Evolutionary conservation across 2,329 filamentous ascomycete species (phyloP).

Genomic region (Apiospora phragmitis): DNA sequence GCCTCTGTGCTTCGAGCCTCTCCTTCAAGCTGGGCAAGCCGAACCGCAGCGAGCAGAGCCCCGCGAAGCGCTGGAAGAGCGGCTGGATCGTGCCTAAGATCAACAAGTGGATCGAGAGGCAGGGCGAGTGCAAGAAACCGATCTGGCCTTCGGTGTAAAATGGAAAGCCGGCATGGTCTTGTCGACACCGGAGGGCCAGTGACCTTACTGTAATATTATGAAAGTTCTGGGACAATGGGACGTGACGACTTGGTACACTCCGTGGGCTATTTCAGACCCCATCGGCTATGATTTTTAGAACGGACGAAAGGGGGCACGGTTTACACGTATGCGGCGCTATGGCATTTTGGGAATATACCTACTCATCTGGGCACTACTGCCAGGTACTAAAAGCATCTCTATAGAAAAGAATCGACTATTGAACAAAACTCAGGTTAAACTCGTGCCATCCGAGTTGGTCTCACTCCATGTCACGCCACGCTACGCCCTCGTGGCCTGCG

Average conservation of each 20-base stretch:
- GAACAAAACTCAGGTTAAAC: neutral
- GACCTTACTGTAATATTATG: neutral
- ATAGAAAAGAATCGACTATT: neutral
- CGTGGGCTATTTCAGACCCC: neutral
- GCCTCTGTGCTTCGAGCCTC: slow-evolving; percentile 37
- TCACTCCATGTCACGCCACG: neutral
- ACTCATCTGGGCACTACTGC: neutral
- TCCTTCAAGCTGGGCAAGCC: slow-evolving; percentile 42
- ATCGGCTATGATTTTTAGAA: neutral
- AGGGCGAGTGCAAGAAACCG: slow-evolving; percentile 34
- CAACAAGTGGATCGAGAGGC: slow-evolving; percentile 37
- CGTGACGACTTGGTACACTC: neutral
- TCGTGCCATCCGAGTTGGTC: neutral
- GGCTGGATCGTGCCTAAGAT: slow-evolving; percentile 46
- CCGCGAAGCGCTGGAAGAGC: slow-evolving; percentile 35
- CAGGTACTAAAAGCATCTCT: neutral
- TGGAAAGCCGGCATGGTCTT: neutral
- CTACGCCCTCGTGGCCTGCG: no score
- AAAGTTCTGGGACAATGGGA: neutral
- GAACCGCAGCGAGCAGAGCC: slow-evolving; percentile 27
- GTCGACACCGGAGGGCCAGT: no score
- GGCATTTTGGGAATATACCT: neutral
- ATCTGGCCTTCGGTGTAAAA: neutral
- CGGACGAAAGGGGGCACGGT: neutral
- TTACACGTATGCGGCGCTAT: neutral